A percentile compares a stretch with the other conserved stretches of the same genome.
phyloP scores from a whole-genome alignment of 768 basidiomycete species.

The Kwoniella bestiolae region DNA sequence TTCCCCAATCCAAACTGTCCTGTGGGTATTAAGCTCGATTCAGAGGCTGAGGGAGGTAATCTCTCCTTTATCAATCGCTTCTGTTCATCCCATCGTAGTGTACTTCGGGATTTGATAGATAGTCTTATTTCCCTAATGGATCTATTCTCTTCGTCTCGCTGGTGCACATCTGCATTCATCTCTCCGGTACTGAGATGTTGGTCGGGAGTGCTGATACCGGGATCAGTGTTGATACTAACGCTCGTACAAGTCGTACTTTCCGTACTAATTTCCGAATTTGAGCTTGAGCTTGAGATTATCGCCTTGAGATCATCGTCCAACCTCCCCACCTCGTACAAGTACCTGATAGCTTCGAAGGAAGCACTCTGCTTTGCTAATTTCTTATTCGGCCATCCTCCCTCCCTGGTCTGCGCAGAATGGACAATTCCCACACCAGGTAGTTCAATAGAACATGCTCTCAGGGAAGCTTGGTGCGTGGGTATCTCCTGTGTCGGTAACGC shows the following conservation, averaged over 20 bases:
- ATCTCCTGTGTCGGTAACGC: constrained; percentile 1
- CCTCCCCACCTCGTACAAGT: constrained; percentile 26
- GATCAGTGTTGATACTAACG: neutral
- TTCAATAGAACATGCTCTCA: constrained; percentile 26
- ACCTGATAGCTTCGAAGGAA: constrained; percentile 21
- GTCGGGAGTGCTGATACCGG: too few relatives aligned
- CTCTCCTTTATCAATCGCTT: constrained; percentile 8
- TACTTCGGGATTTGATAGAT: constrained; percentile 1
- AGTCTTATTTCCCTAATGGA: neutral
- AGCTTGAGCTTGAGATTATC: constrained; percentile 12
- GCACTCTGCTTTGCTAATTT: constrained; percentile 35
- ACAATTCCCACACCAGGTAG: constrained; percentile 20
- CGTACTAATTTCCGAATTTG: neutral
- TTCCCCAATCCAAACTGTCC: constrained; percentile 22
- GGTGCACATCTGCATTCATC: neutral
- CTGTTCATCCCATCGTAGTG: neutral
- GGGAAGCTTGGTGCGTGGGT: constrained; percentile 18
- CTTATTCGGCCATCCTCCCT: constrained; percentile 25
- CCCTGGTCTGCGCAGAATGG: neutral
- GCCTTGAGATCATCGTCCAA: constrained; percentile 29
- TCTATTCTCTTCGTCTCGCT: neutral
- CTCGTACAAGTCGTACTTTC: too few relatives aligned
- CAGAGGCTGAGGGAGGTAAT: constrained; percentile 9
- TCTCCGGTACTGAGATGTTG: too few relatives aligned
- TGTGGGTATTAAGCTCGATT: neutral